A percentile compares a stretch with the other conserved stretches of the same genome.
Conservation (phyloP, 2,329 filamentous ascomycete genomes). For the Pseudogymnoascus sp. region DNA sequence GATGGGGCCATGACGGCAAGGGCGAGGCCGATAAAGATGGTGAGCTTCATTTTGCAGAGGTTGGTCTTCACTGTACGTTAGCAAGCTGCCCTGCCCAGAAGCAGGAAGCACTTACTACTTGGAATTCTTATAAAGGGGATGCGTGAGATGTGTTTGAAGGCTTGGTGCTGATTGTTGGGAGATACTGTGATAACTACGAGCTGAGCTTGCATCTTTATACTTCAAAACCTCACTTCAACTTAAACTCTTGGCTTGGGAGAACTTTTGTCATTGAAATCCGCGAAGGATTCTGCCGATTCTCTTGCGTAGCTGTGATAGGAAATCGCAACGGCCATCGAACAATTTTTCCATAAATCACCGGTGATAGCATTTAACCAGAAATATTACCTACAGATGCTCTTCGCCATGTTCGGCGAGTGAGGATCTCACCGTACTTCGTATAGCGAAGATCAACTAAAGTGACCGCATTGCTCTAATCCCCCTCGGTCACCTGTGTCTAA, state of each 20-base stretch:
- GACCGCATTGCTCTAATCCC: not conserved
- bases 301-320: not conserved
- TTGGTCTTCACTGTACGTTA: not conserved
- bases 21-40: not conserved
- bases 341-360: constrained; percentile 1
- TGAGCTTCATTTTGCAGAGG: not conserved
- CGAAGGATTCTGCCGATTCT: not conserved
- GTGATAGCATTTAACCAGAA: not conserved
- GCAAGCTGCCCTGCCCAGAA: not conserved
- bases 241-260: not conserved
- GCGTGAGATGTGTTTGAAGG: not conserved
- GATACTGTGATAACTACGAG: not conserved
- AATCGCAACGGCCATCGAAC: not conserved
- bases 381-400: not conserved
- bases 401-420: not conserved
- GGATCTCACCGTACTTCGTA: not conserved
- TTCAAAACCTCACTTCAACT: not conserved
- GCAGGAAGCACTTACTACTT: not conserved
- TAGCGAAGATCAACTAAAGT: not conserved
- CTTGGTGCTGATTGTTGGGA: not conserved
- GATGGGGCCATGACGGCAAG: not conserved
- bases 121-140: not conserved
- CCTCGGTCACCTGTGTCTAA: not conserved
- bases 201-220: not conserved
- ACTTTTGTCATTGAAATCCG: not conserved